These are phyloP conservation scores for Annulohypoxylon maeteangense DNA, from an alignment of 495 filamentous ascomycete genomes.

Conservation along the genomic window DNA sequence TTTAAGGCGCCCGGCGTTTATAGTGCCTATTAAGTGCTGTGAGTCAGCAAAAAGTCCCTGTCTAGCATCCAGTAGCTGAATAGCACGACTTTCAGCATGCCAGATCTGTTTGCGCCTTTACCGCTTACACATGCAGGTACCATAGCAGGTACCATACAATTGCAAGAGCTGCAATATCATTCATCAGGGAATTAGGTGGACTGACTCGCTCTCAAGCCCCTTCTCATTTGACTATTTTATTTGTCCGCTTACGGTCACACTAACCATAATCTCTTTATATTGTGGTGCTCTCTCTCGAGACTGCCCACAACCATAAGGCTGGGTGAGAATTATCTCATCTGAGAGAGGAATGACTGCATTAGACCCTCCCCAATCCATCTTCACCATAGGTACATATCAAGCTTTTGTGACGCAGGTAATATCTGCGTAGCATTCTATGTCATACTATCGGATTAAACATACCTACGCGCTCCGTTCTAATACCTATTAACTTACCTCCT, in stretches of 20 bases:
- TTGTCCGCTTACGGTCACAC: neutral
- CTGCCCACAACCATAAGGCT: conserved; percentile 20
- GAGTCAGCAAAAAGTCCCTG: neutral
- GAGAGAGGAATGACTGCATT: conserved; percentile 6
- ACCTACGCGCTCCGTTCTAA: neutral
- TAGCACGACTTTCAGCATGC: neutral
- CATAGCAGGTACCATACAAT: neutral
- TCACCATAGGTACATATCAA: neutral
- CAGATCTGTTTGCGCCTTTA: neutral
- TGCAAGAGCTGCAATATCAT: neutral
- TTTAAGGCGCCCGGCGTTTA: neutral
- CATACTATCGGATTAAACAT: neutral
- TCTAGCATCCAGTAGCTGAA: neutral
- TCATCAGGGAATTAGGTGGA: neutral
- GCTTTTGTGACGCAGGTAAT: conserved; percentile 2
- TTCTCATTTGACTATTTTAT: neutral
- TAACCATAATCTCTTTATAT: neutral
- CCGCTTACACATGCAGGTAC: conserved; percentile 1
- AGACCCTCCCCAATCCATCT: neutral
- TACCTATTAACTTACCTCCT: neutral
- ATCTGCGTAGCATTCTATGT: neutral
- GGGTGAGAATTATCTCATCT: conserved; percentile 16
- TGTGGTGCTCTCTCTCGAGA: neutral
- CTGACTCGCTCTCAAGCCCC: conserved; percentile 2
- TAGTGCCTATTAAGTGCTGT: neutral